Percentiles rank a stretch among this genome's conserved stretches.
phyloP scores from a whole-genome alignment of 192 early-diverging fungal species.

The Mortierella claussenii region DNA sequence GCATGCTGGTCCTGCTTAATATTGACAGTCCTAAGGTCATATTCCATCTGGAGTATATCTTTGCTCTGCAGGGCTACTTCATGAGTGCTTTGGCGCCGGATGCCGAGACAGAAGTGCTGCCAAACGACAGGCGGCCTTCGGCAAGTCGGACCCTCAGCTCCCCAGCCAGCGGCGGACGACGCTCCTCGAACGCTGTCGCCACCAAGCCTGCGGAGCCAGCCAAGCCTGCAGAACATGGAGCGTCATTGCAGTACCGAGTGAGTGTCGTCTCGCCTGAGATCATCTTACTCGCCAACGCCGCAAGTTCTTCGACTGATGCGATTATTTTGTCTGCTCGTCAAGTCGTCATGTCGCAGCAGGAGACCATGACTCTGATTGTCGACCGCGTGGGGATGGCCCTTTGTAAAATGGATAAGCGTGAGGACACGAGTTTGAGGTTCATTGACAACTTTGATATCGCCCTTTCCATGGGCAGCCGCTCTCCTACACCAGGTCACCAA shows the following conservation, averaged over 20 bases:
- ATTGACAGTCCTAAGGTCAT: constrained; percentile 86
- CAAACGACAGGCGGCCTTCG: neutral
- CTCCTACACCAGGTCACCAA: constrained; percentile 67
- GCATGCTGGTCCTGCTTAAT: constrained; percentile 73
- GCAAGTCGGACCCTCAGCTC: constrained; percentile 5
- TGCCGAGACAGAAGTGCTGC: constrained; percentile 5
- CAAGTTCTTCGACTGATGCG: constrained; percentile 79
- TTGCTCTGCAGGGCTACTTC: constrained; percentile 81
- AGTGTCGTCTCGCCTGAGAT: constrained; percentile 86
- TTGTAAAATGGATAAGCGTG: constrained; percentile 87
- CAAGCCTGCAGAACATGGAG: constrained; percentile 31
- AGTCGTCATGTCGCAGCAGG: constrained; percentile 83
- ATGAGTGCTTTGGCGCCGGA: constrained; percentile 64
- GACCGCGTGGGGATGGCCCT: constrained; percentile 91
- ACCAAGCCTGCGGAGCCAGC: constrained; percentile 30
- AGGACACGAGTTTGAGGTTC: constrained; percentile 82
- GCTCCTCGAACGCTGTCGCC: constrained; percentile 6
- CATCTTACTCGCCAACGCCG: constrained; percentile 84
- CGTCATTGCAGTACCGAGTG: constrained; percentile 76
- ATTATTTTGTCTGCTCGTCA: constrained; percentile 86
- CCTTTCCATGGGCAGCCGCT: constrained; percentile 79
- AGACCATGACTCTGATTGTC: constrained; percentile 77
- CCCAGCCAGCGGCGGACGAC: constrained; percentile 15
- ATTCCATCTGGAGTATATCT: constrained; percentile 88
- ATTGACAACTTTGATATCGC: constrained; percentile 93